Base-by-base conservation (phyloP, 2,329 filamentous ascomycete genomes). In the Annulohypoxylon truncatum region DNA sequence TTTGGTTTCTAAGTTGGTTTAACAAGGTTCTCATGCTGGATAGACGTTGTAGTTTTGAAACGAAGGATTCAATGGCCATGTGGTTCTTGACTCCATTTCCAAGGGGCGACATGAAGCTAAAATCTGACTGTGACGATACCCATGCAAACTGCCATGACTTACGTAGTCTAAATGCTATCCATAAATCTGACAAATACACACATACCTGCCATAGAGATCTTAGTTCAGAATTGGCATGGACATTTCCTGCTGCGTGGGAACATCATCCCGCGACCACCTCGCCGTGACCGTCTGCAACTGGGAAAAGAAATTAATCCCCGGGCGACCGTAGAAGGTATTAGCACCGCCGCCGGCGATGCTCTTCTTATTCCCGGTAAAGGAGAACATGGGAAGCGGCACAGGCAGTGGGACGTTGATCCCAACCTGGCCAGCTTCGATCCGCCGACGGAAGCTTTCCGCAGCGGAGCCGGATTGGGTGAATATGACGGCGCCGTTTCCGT, bases 221-320 rank as follows among this genome's bases (percentile, higher is more conserved):
- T 10, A 42, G 7, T 42, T 42, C 10, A 42, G 8, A 42, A 83
- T 87, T 18, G 95, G 95, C 95, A 98, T 98, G 67, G 92, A 87
- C 9, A 96, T 93, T 74, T 90, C 89, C 13, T 94, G 94, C 86
- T 94, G 95, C 71, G 89, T 92, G 58, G 89, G 90, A 51, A 96
- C 94, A 82, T 97, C 94, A 76, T 94, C 89, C 65, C 87, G 89
- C 76, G 89, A 89, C 96, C 96, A 99, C 78, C 96, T 82, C 72
- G 93, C 91, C 55, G 96, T 99, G 52, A 99, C 96, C 2, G 96
- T 99, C 91, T 99, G 98, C 77, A 92, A 87, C 82, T 98, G 96
- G 2, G 96, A 98, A 81, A 97, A 98, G 79, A 99, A 99, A 77
- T 92, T 90, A 77, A 99, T 81, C 22, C 95, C 96, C 0, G 94